phyloP scores from a whole-genome alignment of 2,329 filamentous ascomycete genomes.

The Neopestalotiopsis sp. region DNA sequence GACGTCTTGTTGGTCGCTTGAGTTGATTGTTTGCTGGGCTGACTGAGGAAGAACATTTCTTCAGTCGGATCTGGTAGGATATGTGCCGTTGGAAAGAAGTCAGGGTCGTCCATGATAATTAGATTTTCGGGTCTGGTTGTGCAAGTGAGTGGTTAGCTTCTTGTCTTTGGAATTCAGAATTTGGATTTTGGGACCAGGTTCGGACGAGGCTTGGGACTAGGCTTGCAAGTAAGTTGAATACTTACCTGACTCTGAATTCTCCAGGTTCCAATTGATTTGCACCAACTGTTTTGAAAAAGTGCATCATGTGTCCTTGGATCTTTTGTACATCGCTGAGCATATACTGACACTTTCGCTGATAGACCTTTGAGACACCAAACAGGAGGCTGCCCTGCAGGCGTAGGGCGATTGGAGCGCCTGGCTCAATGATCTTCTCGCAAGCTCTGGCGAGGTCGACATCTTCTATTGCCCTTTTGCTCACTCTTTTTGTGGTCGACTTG shows the following conservation, averaged over 20 bases:
- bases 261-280: constrained; percentile 70
- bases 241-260: constrained; percentile 75
- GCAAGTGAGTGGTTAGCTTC: constrained; percentile 20
- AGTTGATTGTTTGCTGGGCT: constrained; percentile 22
- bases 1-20: constrained; percentile 34
- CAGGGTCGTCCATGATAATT: constrained; percentile 80
- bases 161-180: neutral
- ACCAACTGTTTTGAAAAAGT: constrained; percentile 65
- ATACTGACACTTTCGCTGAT: constrained; percentile 85
- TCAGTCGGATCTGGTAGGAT: constrained; percentile 64
- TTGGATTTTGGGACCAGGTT: neutral
- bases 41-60: constrained; percentile 44
- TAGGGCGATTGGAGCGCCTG: constrained; percentile 83
- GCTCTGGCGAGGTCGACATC: constrained; percentile 87
- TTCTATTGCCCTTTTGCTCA: constrained; percentile 86
- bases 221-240: constrained; percentile 15
- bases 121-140: constrained; percentile 72
- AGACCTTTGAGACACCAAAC: constrained; percentile 85
- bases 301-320: constrained; percentile 74
- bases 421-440: constrained; percentile 85
- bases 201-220: neutral
- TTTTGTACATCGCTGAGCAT: constrained; percentile 81
- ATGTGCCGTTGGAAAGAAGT: constrained; percentile 72
- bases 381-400: constrained; percentile 89
- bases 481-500: constrained; percentile 71